These are phyloP conservation scores for Simplicillium aogashimaense DNA, from an alignment of 2,329 filamentous ascomycete genomes.

Conservation along the genomic window DNA sequence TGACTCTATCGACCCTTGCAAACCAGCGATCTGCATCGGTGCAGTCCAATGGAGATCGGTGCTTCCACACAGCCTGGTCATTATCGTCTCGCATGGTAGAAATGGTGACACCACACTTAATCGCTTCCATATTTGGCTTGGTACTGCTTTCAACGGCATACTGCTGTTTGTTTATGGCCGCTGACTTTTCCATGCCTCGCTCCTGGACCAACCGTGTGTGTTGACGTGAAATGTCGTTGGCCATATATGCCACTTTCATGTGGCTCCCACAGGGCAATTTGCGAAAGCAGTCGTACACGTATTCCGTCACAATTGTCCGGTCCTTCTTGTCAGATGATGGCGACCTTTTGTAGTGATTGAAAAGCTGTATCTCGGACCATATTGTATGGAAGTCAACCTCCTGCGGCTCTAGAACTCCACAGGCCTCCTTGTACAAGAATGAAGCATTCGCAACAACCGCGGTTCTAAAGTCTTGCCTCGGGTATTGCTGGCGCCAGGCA, in stretches of 20 bases:
- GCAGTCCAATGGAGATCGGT: slow-evolving; percentile 30
- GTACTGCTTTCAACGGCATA: no score
- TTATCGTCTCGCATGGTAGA: slow-evolving; percentile 33
- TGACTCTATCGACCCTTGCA: slow-evolving; percentile 54
- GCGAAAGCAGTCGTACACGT: slow-evolving; percentile 54
- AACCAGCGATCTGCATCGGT: slow-evolving; percentile 51
- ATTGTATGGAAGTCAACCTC: slow-evolving; percentile 29
- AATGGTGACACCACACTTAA: slow-evolving; percentile 38
- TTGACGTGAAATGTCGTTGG: slow-evolving; percentile 14
- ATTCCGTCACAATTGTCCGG: slow-evolving; percentile 60
- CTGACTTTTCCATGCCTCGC: slow-evolving; percentile 8
- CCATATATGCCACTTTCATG: slow-evolving; percentile 28
- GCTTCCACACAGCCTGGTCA: slow-evolving; percentile 46
- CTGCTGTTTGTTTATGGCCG: no score
- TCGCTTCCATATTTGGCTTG: no score
- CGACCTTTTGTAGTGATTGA: slow-evolving; percentile 21
- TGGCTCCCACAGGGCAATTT: slow-evolving; percentile 49
- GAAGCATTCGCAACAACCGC: slow-evolving; percentile 48
- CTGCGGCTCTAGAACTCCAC: slow-evolving; percentile 30
- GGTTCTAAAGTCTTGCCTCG: slow-evolving; percentile 50
- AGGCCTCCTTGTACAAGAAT: slow-evolving; percentile 57
- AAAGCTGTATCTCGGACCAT: slow-evolving; percentile 41
- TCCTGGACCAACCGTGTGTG: slow-evolving; percentile 17
- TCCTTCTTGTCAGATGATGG: slow-evolving; percentile 5
- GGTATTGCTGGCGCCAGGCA: slow-evolving; percentile 42